Evolutionary conservation across 495 filamentous ascomycete species (phyloP), one percentile per base, ranked within the genome.

Genomic region (Recurvomyces mirabilis): DNA sequence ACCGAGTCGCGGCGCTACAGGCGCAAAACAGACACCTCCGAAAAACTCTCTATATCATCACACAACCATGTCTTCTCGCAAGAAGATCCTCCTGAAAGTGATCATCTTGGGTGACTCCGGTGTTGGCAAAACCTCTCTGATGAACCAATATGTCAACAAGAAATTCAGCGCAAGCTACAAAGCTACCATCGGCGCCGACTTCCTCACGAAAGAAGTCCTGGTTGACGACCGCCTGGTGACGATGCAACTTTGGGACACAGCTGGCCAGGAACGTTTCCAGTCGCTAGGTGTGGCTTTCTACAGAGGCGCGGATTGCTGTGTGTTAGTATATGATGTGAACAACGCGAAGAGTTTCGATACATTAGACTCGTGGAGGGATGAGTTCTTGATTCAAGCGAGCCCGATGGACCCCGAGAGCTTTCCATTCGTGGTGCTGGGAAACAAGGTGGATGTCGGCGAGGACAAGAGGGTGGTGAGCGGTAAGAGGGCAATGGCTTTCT

Each of bases 111-210:
- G 91, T 52, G 91, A 96, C 62, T 94, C 87, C 65, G 91, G 91
- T 60, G 91, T 99, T 34, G 91, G 91, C 51, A 99, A 99, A 73
- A 99, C 93, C 40, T 94, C 86, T 65, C 78, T 99, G 74, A 96
- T 99, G 91, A 99, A 96, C 69, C 91, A 99, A 96, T 99, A 96
- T 81, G 91, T 99, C 79, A 96, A 99, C 72, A 99, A 96, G 69
- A 96, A 96, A 60, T 99, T 99, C 75, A 94, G 87, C 62, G 87
- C 86, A 49, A 94, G 88, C 69, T 99, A 99, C 74, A 99, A 99
- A 66, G 91, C 91, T 21, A 99, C 91, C 15, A 98, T 98, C 61
- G 93, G 93, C 50, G 91, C 91, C 47, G 91, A 99, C 63, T 99
- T 99, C 69, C 73, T 99, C 46, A 99, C 91, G 15, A 94, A 94